A percentile compares a stretch with the other conserved stretches of the same genome.
Conservation (phyloP, 106 monocot species). For the Allium cepa region DNA sequence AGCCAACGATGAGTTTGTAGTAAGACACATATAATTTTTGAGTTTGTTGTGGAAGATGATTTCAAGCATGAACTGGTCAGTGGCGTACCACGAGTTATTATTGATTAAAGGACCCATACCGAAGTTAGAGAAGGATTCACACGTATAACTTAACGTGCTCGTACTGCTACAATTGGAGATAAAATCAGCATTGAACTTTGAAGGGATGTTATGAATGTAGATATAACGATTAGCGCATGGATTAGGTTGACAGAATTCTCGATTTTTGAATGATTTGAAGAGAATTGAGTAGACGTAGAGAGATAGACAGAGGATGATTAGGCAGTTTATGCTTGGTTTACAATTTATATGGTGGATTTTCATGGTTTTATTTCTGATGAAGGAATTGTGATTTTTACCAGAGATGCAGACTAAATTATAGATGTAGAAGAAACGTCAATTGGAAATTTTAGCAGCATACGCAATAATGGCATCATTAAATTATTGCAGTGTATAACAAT, state of each 20-base stretch:
- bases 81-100: conserved; percentile 53
- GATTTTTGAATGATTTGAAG: too few relatives aligned
- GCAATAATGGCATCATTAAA: too few relatives aligned
- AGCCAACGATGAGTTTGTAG: conserved; percentile 37
- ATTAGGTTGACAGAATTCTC: conserved; percentile 9
- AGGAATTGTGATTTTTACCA: too few relatives aligned
- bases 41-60: conserved; percentile 69
- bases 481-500: too few relatives aligned
- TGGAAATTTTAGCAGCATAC: too few relatives aligned
- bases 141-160: conserved; percentile 71
- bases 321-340: too few relatives aligned
- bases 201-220: conserved; percentile 63
- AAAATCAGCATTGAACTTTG: conserved; percentile 63
- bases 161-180: conserved; percentile 45
- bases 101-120: conserved; percentile 1
- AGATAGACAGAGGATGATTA: too few relatives aligned
- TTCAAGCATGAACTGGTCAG: conserved; percentile 86
- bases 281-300: too few relatives aligned
- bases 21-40: conserved; percentile 56
- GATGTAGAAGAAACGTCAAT: too few relatives aligned
- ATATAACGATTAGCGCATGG: conserved; percentile 72
- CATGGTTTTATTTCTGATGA: too few relatives aligned
- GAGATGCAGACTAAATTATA: too few relatives aligned
- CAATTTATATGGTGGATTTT: too few relatives aligned
- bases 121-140: conserved; percentile 60